These are phyloP conservation scores for Penicillium sp. DNA, from an alignment of 2,329 filamentous ascomycete species.

Conservation along the genomic window DNA sequence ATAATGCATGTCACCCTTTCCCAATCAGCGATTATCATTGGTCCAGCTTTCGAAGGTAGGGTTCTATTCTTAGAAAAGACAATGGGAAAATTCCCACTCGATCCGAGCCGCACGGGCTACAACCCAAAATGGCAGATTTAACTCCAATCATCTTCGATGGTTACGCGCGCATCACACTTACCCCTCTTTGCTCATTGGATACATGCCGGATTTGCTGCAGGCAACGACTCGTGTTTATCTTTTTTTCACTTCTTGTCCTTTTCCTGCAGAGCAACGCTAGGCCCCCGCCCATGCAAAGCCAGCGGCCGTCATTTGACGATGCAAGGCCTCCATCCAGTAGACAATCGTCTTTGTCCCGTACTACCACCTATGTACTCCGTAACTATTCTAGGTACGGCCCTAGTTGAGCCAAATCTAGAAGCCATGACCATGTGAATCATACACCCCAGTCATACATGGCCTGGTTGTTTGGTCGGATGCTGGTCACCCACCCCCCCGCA, in stretches of 20 bases:
- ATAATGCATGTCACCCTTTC: background rate
- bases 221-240: background rate
- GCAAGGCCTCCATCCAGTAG: background rate
- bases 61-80: constrained; percentile 11
- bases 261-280: constrained; percentile 10
- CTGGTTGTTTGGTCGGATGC: background rate
- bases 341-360: background rate
- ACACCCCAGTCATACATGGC: background rate
- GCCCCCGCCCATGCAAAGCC: background rate
- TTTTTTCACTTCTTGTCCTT: no score
- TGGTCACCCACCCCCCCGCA: background rate
- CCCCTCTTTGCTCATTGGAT: background rate
- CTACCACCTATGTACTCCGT: background rate
- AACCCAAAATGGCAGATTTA: background rate
- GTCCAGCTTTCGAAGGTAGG: background rate
- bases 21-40: background rate
- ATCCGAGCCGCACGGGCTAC: constrained; percentile 7
- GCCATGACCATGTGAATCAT: constrained; percentile 6
- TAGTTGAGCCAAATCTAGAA: constrained; percentile 4
- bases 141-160: constrained; percentile 5
- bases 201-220: background rate
- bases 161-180: constrained; percentile 12
- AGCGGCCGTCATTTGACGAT: constrained; percentile 12
- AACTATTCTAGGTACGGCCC: background rate
- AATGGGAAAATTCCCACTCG: background rate